A percentile compares a stretch with the other conserved stretches of the same genome.
phyloP scores from a whole-genome alignment of 2,329 filamentous ascomycete genomes.

The Cladosporium sphaerospermum region DNA sequence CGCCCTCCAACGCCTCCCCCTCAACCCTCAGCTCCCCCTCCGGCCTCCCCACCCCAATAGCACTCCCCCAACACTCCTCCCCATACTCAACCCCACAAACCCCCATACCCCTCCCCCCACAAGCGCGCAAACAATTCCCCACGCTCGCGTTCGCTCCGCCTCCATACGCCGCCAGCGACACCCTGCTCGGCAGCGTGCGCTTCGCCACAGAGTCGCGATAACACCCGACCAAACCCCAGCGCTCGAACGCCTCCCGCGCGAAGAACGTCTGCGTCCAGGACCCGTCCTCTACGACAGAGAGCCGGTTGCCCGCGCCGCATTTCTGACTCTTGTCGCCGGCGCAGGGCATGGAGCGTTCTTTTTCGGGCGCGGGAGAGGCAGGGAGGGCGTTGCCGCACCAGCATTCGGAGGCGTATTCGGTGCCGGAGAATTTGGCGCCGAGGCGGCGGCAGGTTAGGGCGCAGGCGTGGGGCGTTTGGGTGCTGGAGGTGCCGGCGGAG shows the following conservation, averaged over 20 bases:
- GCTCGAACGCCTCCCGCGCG: slow-evolving; percentile 16
- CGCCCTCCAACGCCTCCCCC: too few species aligned
- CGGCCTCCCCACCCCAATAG: too few species aligned
- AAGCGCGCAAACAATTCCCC: slow-evolving; percentile 25
- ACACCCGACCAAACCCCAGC: slow-evolving; percentile 23
- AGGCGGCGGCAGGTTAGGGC: slow-evolving; percentile 20
- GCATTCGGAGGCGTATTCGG: slow-evolving; percentile 31
- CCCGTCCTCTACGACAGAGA: slow-evolving; percentile 21
- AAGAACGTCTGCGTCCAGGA: slow-evolving; percentile 23
- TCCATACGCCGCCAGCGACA: slow-evolving; percentile 18
- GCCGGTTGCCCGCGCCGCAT: slow-evolving; percentile 24
- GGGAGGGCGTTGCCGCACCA: slow-evolving; percentile 24
- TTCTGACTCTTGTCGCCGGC: slow-evolving; percentile 24
- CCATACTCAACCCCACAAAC: slow-evolving; percentile 27
- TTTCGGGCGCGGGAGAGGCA: slow-evolving; percentile 1
- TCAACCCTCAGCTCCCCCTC: too few species aligned
- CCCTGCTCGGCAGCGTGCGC: slow-evolving; percentile 16
- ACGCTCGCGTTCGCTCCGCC: slow-evolving; percentile 22
- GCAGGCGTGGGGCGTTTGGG: slow-evolving; percentile 21
- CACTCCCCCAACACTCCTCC: slow-evolving; percentile 21
- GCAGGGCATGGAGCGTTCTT: slow-evolving; percentile 24
- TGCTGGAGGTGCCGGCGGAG: slow-evolving; percentile 15
- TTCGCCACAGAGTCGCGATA: slow-evolving; percentile 20
- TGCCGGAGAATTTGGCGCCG: slow-evolving; percentile 26
- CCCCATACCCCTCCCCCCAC: slow-evolving; percentile 17